phyloP scores from a whole-genome alignment of 371 early-diverging fungal genomes.

The Mortierella sp. region DNA sequence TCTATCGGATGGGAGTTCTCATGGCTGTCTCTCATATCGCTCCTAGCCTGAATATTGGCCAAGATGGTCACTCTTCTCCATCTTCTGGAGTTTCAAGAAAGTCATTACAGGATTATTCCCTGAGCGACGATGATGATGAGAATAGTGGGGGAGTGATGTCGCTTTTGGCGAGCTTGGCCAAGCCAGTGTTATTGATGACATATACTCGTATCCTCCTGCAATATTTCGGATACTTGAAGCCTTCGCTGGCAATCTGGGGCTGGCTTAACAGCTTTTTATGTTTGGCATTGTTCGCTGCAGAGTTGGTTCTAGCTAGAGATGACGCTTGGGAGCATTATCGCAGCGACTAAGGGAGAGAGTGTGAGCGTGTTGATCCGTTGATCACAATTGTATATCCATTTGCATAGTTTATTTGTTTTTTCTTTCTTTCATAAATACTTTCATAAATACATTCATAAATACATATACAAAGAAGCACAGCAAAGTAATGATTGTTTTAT shows the following conservation, averaged over 20 bases:
- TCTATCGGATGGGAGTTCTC: slow-evolving; percentile 53
- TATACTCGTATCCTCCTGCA: slow-evolving; percentile 48
- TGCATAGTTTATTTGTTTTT: background rate
- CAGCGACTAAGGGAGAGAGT: slow-evolving; percentile 8
- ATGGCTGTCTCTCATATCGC: slow-evolving; percentile 47
- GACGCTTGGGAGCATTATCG: slow-evolving; percentile 51
- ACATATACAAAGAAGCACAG: background rate
- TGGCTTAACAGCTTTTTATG: slow-evolving; percentile 52
- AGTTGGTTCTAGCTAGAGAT: slow-evolving; percentile 45
- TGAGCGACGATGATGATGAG: slow-evolving; percentile 10
- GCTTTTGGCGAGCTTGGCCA: slow-evolving; percentile 42
- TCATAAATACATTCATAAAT: background rate
- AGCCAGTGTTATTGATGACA: slow-evolving; percentile 50
- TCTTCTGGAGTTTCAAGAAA: slow-evolving; percentile 18
- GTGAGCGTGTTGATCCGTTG: background rate
- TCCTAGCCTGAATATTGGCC: slow-evolving; percentile 44
- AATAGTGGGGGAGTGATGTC: slow-evolving; percentile 21
- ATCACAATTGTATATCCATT: slow-evolving; percentile 5
- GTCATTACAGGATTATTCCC: slow-evolving; percentile 14
- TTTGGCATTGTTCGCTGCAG: slow-evolving; percentile 39
- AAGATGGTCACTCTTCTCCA: slow-evolving; percentile 13
- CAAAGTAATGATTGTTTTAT: slow-evolving; percentile 1
- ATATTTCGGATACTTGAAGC: slow-evolving; percentile 47
- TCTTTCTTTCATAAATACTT: background rate
- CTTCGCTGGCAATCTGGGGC: slow-evolving; percentile 48